These are phyloP conservation scores for Phytopythium sindhum DNA, from an alignment of 352 stramenopile genomes.

Conservation along the genomic window DNA sequence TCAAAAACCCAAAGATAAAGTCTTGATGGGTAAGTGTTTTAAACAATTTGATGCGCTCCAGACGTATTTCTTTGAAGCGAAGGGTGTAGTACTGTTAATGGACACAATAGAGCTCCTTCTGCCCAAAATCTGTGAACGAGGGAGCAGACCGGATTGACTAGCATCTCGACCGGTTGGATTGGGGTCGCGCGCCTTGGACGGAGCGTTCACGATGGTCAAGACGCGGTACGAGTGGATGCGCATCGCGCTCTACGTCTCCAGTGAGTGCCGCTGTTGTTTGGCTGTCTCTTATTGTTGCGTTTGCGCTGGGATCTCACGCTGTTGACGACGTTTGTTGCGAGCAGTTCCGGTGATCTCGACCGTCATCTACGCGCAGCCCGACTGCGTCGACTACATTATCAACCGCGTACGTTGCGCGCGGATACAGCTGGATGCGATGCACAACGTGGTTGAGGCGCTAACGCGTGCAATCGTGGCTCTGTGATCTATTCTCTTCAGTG, in stretches of 20 bases:
- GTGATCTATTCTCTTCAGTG: constrained; percentile 31
- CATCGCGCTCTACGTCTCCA: constrained; percentile 69
- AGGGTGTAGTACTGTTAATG: too few relatives aligned
- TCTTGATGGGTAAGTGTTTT: too few relatives aligned
- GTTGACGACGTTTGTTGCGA: background rate
- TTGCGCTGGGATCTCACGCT: background rate
- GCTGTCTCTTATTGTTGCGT: background rate
- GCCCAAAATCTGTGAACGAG: background rate
- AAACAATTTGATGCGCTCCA: too few relatives aligned
- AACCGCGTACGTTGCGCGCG: constrained; percentile 28
- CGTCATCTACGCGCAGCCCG: constrained; percentile 80
- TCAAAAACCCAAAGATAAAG: too few relatives aligned
- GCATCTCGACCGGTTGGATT: background rate
- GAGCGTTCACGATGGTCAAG: constrained; percentile 35
- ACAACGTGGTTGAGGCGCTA: too few relatives aligned
- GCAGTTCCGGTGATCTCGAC: constrained; percentile 76
- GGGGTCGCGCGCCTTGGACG: background rate
- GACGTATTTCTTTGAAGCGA: background rate
- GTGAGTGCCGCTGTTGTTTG: constrained; percentile 24
- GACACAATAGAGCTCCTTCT: too few relatives aligned
- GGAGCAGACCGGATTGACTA: background rate
- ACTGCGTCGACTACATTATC: constrained; percentile 83
- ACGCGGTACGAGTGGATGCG: constrained; percentile 26
- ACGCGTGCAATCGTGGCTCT: background rate
- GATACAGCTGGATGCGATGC: too few relatives aligned